A percentile compares a stretch with the other conserved stretches of the same genome.
Conservation (phyloP, 352 stramenopile species). For the Phytophthora multivora region DNA sequence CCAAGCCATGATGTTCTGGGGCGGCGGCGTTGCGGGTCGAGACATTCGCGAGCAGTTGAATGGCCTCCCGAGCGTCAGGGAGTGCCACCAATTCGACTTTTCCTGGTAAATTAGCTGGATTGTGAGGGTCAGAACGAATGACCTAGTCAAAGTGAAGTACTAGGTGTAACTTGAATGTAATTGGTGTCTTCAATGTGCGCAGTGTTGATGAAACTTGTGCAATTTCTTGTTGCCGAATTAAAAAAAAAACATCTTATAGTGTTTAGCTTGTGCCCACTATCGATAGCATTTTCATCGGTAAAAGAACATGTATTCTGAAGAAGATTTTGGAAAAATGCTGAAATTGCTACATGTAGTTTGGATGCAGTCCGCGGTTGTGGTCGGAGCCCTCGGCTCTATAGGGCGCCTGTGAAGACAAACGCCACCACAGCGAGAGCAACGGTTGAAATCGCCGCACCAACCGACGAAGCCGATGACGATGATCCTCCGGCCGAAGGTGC, state of each 20-base stretch:
- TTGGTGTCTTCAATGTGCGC: too few relatives aligned
- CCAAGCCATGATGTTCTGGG: constrained; percentile 26
- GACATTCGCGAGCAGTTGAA: constrained; percentile 34
- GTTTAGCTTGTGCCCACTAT: too few relatives aligned
- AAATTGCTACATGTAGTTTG: too few relatives aligned
- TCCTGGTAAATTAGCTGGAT: constrained; percentile 18
- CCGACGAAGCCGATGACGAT: constrained; percentile 14
- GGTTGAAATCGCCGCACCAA: constrained; percentile 4
- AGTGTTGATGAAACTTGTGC: too few relatives aligned
- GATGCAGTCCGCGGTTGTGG: too few relatives aligned
- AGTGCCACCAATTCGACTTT: constrained; percentile 36
- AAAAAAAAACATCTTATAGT: too few relatives aligned
- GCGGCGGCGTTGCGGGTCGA: constrained; percentile 19
- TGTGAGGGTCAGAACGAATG: too few relatives aligned
- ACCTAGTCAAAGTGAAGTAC: neutral
- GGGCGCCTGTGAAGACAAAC: constrained; percentile 2
- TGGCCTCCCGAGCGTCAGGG: constrained; percentile 23
- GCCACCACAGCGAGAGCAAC: neutral
- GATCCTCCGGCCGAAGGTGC: constrained; percentile 5
- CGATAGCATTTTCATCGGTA: too few relatives aligned
- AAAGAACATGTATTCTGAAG: too few relatives aligned
- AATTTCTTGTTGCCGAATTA: too few relatives aligned
- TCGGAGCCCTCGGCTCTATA: neutral
- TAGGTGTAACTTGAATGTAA: neutral
- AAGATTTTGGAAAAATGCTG: too few relatives aligned